Percentiles rank a stretch among this genome's conserved stretches.
Conservation (phyloP, 208 protist genomes). For the Crithidia mellificae region DNA sequence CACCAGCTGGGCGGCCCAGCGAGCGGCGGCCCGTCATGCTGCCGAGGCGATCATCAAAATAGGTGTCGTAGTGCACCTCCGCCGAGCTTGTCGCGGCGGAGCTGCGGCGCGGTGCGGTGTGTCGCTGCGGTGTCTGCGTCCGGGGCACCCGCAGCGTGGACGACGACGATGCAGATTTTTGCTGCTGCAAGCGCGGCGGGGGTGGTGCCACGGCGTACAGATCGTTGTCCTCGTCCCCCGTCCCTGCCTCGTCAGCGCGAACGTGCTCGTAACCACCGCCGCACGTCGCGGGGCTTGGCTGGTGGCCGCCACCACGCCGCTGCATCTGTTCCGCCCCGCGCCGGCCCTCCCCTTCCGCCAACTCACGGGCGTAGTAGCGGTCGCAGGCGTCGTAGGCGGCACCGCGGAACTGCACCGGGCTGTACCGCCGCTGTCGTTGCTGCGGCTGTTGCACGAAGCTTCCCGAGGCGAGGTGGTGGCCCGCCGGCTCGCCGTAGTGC, state of each 20-base stretch:
- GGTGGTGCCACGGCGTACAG: neutral
- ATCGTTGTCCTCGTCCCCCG: neutral
- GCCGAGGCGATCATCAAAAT: neutral
- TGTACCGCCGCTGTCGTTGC: constrained; percentile 31
- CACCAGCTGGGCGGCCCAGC: neutral
- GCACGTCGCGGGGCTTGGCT: neutral
- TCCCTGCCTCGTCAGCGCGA: no score
- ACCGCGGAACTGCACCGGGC: constrained; percentile 33
- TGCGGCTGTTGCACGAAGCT: neutral
- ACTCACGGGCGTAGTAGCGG: constrained; percentile 26
- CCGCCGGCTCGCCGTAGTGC: no score
- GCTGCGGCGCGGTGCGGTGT: neutral
- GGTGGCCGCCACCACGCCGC: neutral
- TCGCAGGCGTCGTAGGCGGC: constrained; percentile 45
- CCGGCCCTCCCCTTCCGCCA: constrained; percentile 15
- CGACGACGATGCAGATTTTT: neutral
- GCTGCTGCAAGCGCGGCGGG: no score
- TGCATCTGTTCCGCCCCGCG: neutral
- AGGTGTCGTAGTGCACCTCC: neutral
- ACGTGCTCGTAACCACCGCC: neutral
- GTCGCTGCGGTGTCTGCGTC: constrained; percentile 8
- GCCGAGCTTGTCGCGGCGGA: neutral
- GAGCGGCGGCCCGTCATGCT: neutral
- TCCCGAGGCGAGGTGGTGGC: no score
- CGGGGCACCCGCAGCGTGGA: neutral